A percentile compares a stretch with the other conserved stretches of the same genome.
Conservation (phyloP, 306 rosid genomes). For the Medicago arabica region DNA sequence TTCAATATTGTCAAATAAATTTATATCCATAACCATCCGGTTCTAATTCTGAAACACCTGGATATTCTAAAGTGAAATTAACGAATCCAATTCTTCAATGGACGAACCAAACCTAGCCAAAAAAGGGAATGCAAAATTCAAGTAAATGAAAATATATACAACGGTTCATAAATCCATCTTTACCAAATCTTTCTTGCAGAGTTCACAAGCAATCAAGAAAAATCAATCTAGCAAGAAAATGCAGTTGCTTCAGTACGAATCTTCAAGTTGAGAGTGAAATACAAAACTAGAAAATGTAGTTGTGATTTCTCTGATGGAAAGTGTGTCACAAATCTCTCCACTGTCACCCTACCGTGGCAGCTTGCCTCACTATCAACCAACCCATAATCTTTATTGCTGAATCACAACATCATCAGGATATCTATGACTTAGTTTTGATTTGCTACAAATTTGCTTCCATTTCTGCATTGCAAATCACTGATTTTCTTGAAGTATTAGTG, state of each 20-base stretch:
- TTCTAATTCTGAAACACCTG: background rate
- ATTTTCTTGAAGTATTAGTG: too few relatives aligned
- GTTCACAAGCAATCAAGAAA: constrained; percentile 25
- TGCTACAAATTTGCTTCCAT: background rate
- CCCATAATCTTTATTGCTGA: too few relatives aligned
- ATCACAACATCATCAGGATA: too few relatives aligned
- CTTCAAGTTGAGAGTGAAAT: constrained; percentile 68
- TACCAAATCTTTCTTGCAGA: constrained; percentile 33
- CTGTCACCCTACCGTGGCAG: too few relatives aligned
- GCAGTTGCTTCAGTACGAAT: constrained; percentile 43
- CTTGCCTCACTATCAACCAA: too few relatives aligned
- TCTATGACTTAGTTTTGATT: too few relatives aligned
- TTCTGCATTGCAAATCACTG: too few relatives aligned
- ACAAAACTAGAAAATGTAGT: constrained; percentile 74
- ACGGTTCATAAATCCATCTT: constrained; percentile 18
- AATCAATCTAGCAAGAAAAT: constrained; percentile 25
- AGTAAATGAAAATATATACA: constrained; percentile 2
- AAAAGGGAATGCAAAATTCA: constrained; percentile 19
- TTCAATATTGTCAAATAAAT: constrained; percentile 11
- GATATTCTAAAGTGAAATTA: background rate
- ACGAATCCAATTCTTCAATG: constrained; percentile 36
- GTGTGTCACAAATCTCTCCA: too few relatives aligned
- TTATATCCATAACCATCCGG: background rate
- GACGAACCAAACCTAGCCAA: constrained; percentile 24
- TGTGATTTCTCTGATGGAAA: too few relatives aligned